phyloP scores from a whole-genome alignment of 345 rosid genomes.

The Syzygium jambos region DNA sequence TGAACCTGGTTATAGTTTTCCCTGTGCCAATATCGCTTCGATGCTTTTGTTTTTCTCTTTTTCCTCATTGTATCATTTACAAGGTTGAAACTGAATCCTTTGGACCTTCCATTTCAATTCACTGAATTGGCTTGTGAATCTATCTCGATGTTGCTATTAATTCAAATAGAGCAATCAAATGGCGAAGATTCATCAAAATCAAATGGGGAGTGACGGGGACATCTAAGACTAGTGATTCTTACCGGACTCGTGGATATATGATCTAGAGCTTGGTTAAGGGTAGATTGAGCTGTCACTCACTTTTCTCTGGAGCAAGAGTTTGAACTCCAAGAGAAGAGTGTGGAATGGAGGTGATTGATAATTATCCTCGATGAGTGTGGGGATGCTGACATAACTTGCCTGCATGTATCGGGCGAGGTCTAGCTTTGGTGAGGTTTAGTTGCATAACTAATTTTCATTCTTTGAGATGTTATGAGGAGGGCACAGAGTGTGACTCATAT shows the following conservation, averaged over 20 bases:
- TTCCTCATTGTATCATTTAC: background rate
- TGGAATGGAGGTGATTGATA: background rate
- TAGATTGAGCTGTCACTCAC: background rate
- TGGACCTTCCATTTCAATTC: background rate
- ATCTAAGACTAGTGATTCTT: background rate
- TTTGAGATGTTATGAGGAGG: background rate
- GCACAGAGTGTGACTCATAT: background rate
- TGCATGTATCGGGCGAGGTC: background rate
- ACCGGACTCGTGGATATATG: background rate
- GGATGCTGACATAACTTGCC: background rate
- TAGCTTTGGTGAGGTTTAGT: background rate
- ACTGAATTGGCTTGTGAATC: background rate
- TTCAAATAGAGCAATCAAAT: background rate
- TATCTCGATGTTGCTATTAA: background rate
- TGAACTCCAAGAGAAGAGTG: background rate
- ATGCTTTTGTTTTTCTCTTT: background rate
- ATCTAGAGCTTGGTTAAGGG: background rate
- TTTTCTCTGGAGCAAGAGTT: background rate
- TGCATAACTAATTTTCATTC: background rate
- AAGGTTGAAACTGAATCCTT: background rate
- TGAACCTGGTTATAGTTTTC: background rate
- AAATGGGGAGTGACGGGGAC: background rate
- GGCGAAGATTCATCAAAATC: background rate
- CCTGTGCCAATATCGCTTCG: background rate
- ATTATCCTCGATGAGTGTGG: background rate